These are phyloP conservation scores for Zygosaccharomyces lentus DNA, from an alignment of 805 yeast genomes.

Conservation along the genomic window DNA sequence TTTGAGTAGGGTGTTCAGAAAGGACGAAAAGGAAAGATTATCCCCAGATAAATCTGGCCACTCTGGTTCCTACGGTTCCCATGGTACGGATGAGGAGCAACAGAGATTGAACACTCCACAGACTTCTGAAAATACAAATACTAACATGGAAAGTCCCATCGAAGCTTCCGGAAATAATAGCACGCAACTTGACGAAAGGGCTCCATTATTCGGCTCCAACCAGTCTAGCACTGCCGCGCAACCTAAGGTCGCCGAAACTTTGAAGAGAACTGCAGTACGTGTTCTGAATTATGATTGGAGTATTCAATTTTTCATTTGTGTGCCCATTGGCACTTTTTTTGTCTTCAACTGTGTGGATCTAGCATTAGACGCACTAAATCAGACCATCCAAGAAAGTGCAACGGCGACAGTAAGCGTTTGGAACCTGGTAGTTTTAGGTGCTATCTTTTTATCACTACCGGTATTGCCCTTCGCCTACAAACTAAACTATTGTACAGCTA, in stretches of 20 bases:
- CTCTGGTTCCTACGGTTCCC: constrained; percentile 6
- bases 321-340: constrained; percentile 60
- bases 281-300: constrained; percentile 72
- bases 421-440: constrained; percentile 33
- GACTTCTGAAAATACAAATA: not conserved
- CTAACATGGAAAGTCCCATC: not conserved
- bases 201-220: constrained; percentile 32
- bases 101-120: not conserved
- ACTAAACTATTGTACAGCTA: constrained; percentile 49
- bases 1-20: constrained; percentile 12
- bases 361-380: constrained; percentile 59
- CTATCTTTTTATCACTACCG: constrained; percentile 44
- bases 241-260: constrained; percentile 13
- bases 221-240: not conserved
- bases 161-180: not conserved
- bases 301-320: constrained; percentile 61
- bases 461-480: constrained; percentile 67
- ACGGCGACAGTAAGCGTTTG: constrained; percentile 40
- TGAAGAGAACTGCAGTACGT: not conserved
- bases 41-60: not conserved
- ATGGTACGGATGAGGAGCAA: constrained; percentile 6
- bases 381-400: constrained; percentile 65
- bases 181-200: constrained; percentile 25
- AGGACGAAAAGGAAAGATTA: not conserved
- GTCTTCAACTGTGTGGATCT: constrained; percentile 50